Percentiles rank a stretch among this genome's conserved stretches.
phyloP scores from a whole-genome alignment of 2,329 filamentous ascomycete genomes.

The Aureobasidium sp. region DNA sequence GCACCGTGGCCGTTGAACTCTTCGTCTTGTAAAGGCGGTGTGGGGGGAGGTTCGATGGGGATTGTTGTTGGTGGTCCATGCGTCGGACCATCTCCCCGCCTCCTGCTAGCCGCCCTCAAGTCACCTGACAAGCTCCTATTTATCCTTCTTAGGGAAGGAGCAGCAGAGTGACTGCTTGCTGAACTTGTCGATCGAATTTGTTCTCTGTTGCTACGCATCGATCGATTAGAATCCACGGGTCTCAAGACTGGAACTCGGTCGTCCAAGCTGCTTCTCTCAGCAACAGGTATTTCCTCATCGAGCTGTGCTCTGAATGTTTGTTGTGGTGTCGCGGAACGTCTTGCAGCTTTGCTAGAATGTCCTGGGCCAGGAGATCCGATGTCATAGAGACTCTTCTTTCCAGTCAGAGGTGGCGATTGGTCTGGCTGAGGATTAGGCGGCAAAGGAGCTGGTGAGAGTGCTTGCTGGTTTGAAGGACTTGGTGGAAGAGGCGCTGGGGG shows the following conservation, averaged over 20 bases:
- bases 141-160: conserved; percentile 63
- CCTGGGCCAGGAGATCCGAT: conserved; percentile 28
- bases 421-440: not conserved
- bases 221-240: conserved; percentile 25
- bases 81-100: conserved; percentile 30
- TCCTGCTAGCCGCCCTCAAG: conserved; percentile 60
- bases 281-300: not conserved
- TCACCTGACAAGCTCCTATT: conserved; percentile 65
- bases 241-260: not conserved
- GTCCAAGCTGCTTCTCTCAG: not conserved
- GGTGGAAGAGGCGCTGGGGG: conserved; percentile 2
- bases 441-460: not conserved
- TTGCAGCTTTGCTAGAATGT: conserved; percentile 30
- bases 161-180: conserved; percentile 48
- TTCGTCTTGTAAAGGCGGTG: conserved; percentile 52
- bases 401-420: not conserved
- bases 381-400: conserved; percentile 29
- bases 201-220: conserved; percentile 28
- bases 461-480: not conserved
- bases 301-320: conserved; percentile 27
- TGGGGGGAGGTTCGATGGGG: conserved; percentile 34
- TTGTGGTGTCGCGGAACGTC: conserved; percentile 28
- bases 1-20: conserved; percentile 52
- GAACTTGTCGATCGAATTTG: conserved; percentile 54
- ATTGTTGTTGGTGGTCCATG: conserved; percentile 29